Evolutionary conservation across 768 basidiomycete species (phyloP), one percentile per base, ranked within the genome.

Genomic region (Lanmaoa rubissima): DNA sequence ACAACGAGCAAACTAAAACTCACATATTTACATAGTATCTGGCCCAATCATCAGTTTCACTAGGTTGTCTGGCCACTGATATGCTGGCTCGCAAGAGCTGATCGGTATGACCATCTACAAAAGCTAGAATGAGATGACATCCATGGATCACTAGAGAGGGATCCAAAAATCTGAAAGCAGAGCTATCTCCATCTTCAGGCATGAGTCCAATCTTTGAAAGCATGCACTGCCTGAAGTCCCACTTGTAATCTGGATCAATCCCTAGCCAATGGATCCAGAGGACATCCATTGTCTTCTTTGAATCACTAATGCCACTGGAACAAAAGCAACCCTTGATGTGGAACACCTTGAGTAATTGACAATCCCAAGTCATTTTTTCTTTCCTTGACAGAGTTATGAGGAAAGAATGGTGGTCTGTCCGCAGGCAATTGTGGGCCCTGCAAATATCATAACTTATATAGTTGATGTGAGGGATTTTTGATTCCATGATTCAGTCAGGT

Each of bases 291-390:
- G 3, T 45, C 26, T 52, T 16, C 34, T 48, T 35, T 0, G 14
- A 12, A 47, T 5, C 3, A 6, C 38, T 53, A 1, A 48, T 1
- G 7, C 56, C 51, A 41, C n/a, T 28, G 1, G 24, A 40, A 38
- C 13, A 42, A 19, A 12, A 53, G 4, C 4, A 38, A 13, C 42
- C 16, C 1, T 55, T 2, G 1, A 51, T 17, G 10, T 5, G 4
- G 31, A 57, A 57, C 8, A 17, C 55, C 3, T 53, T 45, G 13
- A 57, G 3, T 1, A 57, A 9, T 3, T 53, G 51, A 9, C 36
- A 39, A 11, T 59, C 51, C 49, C 57, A 58, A 7, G 50, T n/a
- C n/a, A n/a, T n/a, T n/a, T 55, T 36, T 11, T 59, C 49, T 45
- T 59, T 40, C 39, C 49, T 51, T 0, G 35, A 59, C 11, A 51